Percentiles rank a stretch among this genome's conserved stretches.
phyloP scores from a whole-genome alignment of 805 yeast species.

The Suhomyces sp. region DNA sequence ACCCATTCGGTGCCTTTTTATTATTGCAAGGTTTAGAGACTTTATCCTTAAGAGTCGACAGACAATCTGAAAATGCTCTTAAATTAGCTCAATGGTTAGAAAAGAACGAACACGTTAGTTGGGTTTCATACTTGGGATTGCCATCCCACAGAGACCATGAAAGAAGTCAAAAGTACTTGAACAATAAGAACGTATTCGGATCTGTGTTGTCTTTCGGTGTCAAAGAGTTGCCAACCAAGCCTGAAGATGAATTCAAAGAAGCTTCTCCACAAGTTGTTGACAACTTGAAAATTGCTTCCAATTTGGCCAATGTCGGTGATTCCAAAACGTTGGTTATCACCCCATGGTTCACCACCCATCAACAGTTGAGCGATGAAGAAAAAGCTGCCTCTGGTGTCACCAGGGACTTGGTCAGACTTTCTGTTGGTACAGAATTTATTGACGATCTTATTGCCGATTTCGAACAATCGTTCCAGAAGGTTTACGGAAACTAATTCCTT shows the following conservation, averaged over 20 bases:
- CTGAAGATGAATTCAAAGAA: constrained; percentile 58
- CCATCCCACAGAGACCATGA: constrained; percentile 76
- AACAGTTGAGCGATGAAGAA: constrained; percentile 82
- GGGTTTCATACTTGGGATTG: constrained; percentile 94
- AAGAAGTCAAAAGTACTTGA: constrained; percentile 78
- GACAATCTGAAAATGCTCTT: constrained; percentile 83
- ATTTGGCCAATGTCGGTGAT: constrained; percentile 96
- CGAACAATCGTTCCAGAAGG: constrained; percentile 76
- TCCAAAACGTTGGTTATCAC: constrained; percentile 93
- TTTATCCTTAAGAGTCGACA: constrained; percentile 86
- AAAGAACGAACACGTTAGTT: constrained; percentile 66
- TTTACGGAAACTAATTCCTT: constrained; percentile 32
- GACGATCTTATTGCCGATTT: constrained; percentile 75
- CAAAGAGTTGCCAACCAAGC: constrained; percentile 49
- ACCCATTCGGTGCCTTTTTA: constrained; percentile 86
- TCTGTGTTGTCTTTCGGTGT: constrained; percentile 90
- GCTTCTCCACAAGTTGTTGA: constrained; percentile 86
- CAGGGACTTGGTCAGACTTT: constrained; percentile 80
- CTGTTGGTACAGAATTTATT: constrained; percentile 84
- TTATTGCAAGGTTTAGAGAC: constrained; percentile 93
- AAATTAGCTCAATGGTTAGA: constrained; percentile 78
- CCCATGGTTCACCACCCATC: constrained; percentile 95
- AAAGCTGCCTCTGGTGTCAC: constrained; percentile 83
- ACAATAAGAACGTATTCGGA: constrained; percentile 59
- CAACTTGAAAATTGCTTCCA: constrained; percentile 77